Evolutionary conservation across 768 basidiomycete species (phyloP).

Genomic region (Suillus occidentalis): DNA sequence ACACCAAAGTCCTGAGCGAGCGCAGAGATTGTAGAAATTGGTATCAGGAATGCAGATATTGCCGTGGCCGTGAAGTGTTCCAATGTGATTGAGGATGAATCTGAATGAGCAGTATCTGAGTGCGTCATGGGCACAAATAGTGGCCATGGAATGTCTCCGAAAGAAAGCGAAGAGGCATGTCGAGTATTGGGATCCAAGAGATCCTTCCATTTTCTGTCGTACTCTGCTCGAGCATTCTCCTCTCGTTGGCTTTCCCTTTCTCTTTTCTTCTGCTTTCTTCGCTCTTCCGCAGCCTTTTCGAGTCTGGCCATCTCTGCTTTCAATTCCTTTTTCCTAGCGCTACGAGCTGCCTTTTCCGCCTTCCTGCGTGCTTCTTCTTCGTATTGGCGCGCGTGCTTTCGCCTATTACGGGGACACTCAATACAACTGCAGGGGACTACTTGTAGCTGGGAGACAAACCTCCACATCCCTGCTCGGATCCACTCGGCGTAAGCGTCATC

Average conservation of each 20-base stretch:
- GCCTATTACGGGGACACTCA: slow-evolving; percentile 39
- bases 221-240: slow-evolving; percentile 49
- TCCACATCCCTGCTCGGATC: slow-evolving; percentile 85
- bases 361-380: slow-evolving; percentile 60
- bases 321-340: slow-evolving; percentile 52
- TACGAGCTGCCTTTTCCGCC: slow-evolving; percentile 51
- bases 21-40: slow-evolving; percentile 15
- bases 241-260: slow-evolving; percentile 45
- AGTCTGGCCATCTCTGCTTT: slow-evolving; percentile 53
- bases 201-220: slow-evolving; percentile 58
- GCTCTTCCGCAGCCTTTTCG: slow-evolving; percentile 53
- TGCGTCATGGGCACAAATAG: slow-evolving; percentile 36
- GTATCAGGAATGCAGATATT: slow-evolving; percentile 58
- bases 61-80: slow-evolving; percentile 58
- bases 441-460: slow-evolving; percentile 39
- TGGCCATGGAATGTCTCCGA: slow-evolving; percentile 77
- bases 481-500: slow-evolving; percentile 90
- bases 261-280: slow-evolving; percentile 47
- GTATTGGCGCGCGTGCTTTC: slow-evolving; percentile 65
- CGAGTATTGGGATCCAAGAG: slow-evolving; percentile 37
- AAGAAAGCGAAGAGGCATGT: slow-evolving; percentile 37
- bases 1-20: not conserved
- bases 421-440: slow-evolving; percentile 8
- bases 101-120: slow-evolving; percentile 19
- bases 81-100: slow-evolving; percentile 17